These are phyloP conservation scores for Lactuca saligna DNA, from an alignment of 129 eudicot species.

Conservation along the genomic window DNA sequence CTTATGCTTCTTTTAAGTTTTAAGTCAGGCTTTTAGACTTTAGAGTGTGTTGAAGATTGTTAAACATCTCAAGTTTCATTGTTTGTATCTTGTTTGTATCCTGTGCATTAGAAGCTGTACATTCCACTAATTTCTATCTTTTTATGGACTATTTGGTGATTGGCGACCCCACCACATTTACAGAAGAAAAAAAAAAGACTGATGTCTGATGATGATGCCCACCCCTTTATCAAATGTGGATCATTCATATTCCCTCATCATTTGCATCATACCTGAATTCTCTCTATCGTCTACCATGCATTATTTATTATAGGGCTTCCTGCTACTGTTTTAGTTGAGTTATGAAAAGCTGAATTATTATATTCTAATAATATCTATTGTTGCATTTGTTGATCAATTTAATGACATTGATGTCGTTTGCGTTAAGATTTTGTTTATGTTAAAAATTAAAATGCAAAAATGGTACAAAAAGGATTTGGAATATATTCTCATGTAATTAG, in stretches of 20 bases:
- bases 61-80: not conserved
- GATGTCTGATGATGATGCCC: conserved; percentile 27
- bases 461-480: not conserved
- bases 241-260: conserved; percentile 34
- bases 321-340: not conserved
- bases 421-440: not conserved
- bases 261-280: conserved; percentile 24
- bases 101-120: not conserved
- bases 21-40: not conserved
- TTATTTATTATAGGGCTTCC: not conserved
- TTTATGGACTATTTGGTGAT: not conserved
- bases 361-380: too few relatives aligned
- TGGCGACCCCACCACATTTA: conserved; percentile 27
- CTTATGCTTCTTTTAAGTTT: conserved; percentile 9
- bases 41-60: conserved; percentile 11
- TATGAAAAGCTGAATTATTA: too few relatives aligned
- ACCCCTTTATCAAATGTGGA: conserved; percentile 10
- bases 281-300: conserved; percentile 1
- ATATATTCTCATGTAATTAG: conserved; percentile 18
- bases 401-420: too few relatives aligned
- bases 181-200: conserved; percentile 10
- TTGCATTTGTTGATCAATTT: too few relatives aligned
- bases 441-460: not conserved
- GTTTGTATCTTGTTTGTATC: too few relatives aligned
- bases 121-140: not conserved